Percentiles rank a stretch among this genome's conserved stretches.
phyloP scores from a whole-genome alignment of 257 asterid genomes.

The Lithospermum erythrorhizon region DNA sequence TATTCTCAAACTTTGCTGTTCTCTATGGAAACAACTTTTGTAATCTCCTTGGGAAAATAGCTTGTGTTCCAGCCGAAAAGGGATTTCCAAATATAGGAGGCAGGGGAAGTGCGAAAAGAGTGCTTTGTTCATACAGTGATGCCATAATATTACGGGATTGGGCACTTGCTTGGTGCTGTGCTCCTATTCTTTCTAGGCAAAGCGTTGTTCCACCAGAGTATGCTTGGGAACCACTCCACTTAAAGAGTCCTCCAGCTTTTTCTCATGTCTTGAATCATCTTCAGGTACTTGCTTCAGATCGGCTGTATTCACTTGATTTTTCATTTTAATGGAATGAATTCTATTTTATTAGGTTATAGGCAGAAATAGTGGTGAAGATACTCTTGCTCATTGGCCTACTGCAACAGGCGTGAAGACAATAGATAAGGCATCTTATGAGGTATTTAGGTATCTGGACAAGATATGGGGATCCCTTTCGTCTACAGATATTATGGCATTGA shows the following conservation, averaged over 20 bases:
- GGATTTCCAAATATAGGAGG: constrained; percentile 71
- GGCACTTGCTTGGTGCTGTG: constrained; percentile 95
- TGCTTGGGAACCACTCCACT: constrained; percentile 77
- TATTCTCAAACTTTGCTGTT: constrained; percentile 74
- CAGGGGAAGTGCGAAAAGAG: constrained; percentile 61
- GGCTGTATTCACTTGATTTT: not conserved
- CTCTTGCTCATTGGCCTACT: constrained; percentile 95
- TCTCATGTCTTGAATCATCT: constrained; percentile 62
- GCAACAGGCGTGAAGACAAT: constrained; percentile 60
- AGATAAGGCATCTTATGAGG: constrained; percentile 79
- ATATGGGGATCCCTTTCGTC: constrained; percentile 71
- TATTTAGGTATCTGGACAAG: constrained; percentile 60
- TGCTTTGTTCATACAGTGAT: constrained; percentile 74
- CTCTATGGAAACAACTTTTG: constrained; percentile 86
- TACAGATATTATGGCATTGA: constrained; percentile 60
- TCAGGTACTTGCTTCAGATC: constrained; percentile 41
- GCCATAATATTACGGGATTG: constrained; percentile 78
- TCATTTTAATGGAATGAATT: not conserved
- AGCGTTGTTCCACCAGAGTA: constrained; percentile 84
- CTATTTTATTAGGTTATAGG: constrained; percentile 47
- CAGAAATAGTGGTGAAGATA: constrained; percentile 78
- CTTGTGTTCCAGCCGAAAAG: constrained; percentile 87
- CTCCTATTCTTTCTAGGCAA: constrained; percentile 77
- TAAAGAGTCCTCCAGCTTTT: constrained; percentile 87
- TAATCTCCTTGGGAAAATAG: constrained; percentile 69